A percentile compares a stretch with the other conserved stretches of the same genome.
Evolutionary conservation across 345 rosid genomes (phyloP).

Genomic region (Eucalyptus regnans): DNA sequence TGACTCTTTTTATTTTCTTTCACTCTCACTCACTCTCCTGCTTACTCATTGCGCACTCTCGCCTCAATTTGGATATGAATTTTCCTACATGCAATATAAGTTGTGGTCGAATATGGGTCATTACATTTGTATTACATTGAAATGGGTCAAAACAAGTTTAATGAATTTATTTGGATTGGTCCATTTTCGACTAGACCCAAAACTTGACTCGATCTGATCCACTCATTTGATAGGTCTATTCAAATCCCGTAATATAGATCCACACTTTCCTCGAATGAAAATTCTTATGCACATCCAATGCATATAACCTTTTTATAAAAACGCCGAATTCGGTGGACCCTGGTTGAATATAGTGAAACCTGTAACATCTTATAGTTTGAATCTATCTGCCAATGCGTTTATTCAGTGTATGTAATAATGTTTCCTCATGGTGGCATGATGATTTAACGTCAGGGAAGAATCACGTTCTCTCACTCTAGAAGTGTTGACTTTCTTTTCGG

Average conservation of each 20-base stretch:
- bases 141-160: no score
- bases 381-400: neutral
- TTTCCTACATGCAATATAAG: neutral
- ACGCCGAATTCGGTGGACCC: neutral
- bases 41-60: neutral
- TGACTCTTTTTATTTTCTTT: no score
- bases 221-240: no score
- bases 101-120: no score
- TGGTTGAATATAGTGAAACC: neutral
- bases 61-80: neutral
- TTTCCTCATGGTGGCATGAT: neutral
- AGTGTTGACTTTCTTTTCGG: neutral
- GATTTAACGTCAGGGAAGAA: neutral
- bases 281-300: neutral
- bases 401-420: neutral
- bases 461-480: neutral
- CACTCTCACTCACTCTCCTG: rapidly evolving
- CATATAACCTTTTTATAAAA: neutral
- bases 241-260: neutral
- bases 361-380: neutral
- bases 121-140: neutral
- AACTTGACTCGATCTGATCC: rapidly evolving
- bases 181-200: no score
- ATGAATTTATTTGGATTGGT: no score
- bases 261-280: neutral